Evolutionary conservation across 2,329 filamentous ascomycete genomes (phyloP).

Genomic region (Coniochaeta sp.): DNA sequence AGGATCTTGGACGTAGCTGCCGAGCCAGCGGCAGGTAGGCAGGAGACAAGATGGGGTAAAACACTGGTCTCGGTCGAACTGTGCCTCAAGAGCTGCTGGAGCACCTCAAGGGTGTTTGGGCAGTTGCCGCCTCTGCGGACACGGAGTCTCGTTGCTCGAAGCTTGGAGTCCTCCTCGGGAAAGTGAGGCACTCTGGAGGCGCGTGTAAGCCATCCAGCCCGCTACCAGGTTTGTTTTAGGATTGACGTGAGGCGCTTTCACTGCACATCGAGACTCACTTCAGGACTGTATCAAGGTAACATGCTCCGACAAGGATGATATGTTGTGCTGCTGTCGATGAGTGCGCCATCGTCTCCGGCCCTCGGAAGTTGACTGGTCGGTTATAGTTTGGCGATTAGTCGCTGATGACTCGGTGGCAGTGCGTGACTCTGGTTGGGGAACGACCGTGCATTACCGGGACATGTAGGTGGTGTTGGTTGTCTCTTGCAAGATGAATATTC

Average conservation of each 20-base stretch:
- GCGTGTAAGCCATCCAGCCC: not conserved
- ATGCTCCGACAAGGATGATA: constrained; percentile 58
- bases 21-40: constrained; percentile 46
- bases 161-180: constrained; percentile 64
- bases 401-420: not conserved
- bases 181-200: constrained; percentile 52
- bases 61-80: not conserved
- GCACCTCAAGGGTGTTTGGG: constrained; percentile 54
- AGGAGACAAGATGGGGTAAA: constrained; percentile 34
- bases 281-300: constrained; percentile 65
- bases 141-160: constrained; percentile 52
- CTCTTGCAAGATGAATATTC: no score
- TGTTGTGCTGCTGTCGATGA: constrained; percentile 35
- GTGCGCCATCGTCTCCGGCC: not conserved
- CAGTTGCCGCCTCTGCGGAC: constrained; percentile 66
- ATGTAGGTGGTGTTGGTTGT: not conserved
- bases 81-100: constrained; percentile 49
- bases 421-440: not conserved
- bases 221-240: not conserved
- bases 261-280: constrained; percentile 37
- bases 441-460: not conserved
- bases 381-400: not conserved
- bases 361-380: not conserved
- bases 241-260: not conserved
- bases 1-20: constrained; percentile 42